These are phyloP conservation scores for Nannizziopsis arthrosporioides DNA, from an alignment of 2,329 filamentous ascomycete genomes.

Conservation along the genomic window DNA sequence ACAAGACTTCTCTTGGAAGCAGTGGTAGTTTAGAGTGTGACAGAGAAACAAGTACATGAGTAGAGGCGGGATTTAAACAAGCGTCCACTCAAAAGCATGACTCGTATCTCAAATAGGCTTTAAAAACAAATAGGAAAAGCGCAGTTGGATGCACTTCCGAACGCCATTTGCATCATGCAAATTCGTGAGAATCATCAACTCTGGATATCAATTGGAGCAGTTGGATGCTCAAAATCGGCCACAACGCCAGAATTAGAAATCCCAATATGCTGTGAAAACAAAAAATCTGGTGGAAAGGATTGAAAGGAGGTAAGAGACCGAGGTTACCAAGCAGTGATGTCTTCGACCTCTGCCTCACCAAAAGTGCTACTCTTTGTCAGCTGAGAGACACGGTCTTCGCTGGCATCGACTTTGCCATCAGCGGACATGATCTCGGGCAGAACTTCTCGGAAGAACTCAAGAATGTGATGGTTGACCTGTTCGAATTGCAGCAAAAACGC, in stretches of 20 bases:
- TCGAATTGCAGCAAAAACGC: slow-evolving; percentile 94
- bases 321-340: slow-evolving; percentile 81
- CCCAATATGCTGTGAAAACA: not conserved
- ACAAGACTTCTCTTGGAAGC: no score
- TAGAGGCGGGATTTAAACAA: no score
- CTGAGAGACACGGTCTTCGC: slow-evolving; percentile 46
- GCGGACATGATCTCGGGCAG: slow-evolving; percentile 78
- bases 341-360: slow-evolving; percentile 89
- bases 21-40: no score
- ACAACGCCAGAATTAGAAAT: not conserved
- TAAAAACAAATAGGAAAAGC: not conserved
- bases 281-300: not conserved
- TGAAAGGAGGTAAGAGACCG: not conserved
- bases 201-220: slow-evolving; percentile 12
- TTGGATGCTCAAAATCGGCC: slow-evolving; percentile 11
- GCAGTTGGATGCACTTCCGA: slow-evolving; percentile 11
- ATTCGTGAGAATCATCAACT: not conserved
- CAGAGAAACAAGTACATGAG: no score
- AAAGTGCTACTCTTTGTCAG: slow-evolving; percentile 82
- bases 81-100: not conserved
- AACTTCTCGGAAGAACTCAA: slow-evolving; percentile 70
- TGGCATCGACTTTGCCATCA: slow-evolving; percentile 38
- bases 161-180: slow-evolving; percentile 7
- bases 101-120: not conserved
- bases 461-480: slow-evolving; percentile 81